Evolutionary conservation across 441 rosid genomes (phyloP).

Genomic region (Kokia cookei): DNA sequence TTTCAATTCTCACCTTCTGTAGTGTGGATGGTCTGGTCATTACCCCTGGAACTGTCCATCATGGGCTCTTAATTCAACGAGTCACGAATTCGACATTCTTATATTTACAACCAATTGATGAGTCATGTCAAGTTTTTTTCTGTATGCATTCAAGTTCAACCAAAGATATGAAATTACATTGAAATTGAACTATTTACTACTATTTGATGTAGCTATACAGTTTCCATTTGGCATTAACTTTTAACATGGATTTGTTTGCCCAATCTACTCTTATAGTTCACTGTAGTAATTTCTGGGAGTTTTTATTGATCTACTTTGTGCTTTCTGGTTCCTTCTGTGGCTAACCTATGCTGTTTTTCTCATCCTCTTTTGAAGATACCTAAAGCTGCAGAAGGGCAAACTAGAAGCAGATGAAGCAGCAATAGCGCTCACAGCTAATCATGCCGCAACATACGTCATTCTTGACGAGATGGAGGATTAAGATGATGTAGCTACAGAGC

Average conservation of each 20-base stretch:
- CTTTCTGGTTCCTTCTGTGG: background rate
- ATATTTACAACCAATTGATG: background rate
- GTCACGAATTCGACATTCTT: background rate
- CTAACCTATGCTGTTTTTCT: background rate
- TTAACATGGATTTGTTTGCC: background rate
- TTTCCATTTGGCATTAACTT: background rate
- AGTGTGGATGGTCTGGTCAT: no score
- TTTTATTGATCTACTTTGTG: background rate
- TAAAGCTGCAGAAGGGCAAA: constrained; percentile 51
- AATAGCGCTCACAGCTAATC: constrained; percentile 19
- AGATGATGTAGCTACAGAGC: constrained; percentile 33
- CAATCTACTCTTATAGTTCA: background rate
- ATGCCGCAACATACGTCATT: constrained; percentile 63
- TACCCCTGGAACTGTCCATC: background rate
- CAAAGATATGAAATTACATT: background rate
- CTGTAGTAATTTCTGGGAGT: background rate
- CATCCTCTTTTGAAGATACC: constrained; percentile 45
- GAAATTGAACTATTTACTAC: background rate
- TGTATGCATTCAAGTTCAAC: background rate
- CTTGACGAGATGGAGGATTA: constrained; percentile 74
- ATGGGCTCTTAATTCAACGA: background rate
- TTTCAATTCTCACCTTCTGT: background rate
- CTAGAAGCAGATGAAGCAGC: constrained; percentile 25
- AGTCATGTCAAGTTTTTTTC: background rate
- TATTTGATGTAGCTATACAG: background rate